These are phyloP conservation scores for Pestalotiopsis sp. DNA, from an alignment of 2,329 filamentous ascomycete species.

Conservation along the genomic window DNA sequence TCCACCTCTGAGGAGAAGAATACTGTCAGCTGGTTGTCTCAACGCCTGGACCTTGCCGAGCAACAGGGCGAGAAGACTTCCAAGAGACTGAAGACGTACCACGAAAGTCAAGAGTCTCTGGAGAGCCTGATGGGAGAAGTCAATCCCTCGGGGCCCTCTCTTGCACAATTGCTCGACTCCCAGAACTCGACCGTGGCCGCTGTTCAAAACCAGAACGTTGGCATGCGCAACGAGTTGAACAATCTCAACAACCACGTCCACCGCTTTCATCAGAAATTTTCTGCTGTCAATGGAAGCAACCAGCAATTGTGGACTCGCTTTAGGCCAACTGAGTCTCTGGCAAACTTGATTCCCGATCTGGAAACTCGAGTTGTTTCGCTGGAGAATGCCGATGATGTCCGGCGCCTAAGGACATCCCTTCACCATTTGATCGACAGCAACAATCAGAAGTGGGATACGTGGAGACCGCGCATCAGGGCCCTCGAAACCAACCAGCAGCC, in stretches of 20 bases:
- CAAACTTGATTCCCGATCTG: background rate
- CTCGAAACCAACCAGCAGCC: background rate
- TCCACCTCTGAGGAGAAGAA: background rate
- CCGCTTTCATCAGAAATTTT: background rate
- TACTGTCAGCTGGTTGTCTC: background rate
- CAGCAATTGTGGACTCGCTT: background rate
- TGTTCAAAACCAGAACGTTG: background rate
- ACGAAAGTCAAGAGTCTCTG: background rate
- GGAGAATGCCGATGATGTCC: background rate
- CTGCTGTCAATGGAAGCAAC: no score
- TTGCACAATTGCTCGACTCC: background rate
- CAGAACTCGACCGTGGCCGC: background rate
- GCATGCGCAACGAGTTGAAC: background rate
- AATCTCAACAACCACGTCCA: background rate
- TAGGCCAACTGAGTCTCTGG: background rate
- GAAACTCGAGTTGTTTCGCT: background rate
- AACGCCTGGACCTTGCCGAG: background rate
- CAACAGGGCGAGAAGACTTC: background rate
- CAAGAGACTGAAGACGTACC: background rate
- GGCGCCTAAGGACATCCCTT: background rate
- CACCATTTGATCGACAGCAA: background rate
- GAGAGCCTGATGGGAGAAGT: background rate
- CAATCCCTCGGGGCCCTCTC: background rate
- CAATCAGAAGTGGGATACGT: background rate
- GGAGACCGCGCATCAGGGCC: background rate